A percentile compares a stretch with the other conserved stretches of the same genome.
These are phyloP conservation scores for Arachis monticola DNA, from an alignment of 331 rosid species.

Conservation along the genomic window DNA sequence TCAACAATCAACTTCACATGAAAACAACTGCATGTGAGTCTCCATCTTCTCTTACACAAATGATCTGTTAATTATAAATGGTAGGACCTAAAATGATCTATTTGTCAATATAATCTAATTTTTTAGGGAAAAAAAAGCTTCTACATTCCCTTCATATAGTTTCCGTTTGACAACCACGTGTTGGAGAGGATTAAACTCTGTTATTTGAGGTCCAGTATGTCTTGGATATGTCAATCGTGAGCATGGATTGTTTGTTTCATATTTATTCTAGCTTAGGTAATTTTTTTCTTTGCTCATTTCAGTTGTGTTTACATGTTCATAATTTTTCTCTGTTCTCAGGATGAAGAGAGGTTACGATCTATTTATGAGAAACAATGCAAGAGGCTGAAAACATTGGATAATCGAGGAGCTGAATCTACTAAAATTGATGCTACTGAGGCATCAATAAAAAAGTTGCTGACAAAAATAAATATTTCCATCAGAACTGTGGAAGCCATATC, in stretches of 20 bases:
- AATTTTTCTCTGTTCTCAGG: conserved; percentile 55
- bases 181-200: conserved; percentile 14
- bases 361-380: conserved; percentile 81
- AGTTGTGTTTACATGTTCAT: conserved; percentile 32
- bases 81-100: background rate
- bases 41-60: background rate
- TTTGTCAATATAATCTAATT: conserved; percentile 20
- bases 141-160: conserved; percentile 3
- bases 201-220: conserved; percentile 25
- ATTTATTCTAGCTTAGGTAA: background rate
- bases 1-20: no score
- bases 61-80: conserved; percentile 12
- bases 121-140: background rate
- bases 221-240: conserved; percentile 9
- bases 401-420: conserved; percentile 80
- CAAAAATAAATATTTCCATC: conserved; percentile 85
- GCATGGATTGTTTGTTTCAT: background rate
- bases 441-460: conserved; percentile 68
- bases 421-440: conserved; percentile 87
- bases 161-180: conserved; percentile 11
- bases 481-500: conserved; percentile 82
- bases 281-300: background rate
- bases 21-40: no score
- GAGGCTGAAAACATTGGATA: conserved; percentile 77
- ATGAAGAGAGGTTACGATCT: conserved; percentile 85